Base-by-base conservation (phyloP, 2,329 filamentous ascomycete genomes). In the Phialophora tarda region DNA sequence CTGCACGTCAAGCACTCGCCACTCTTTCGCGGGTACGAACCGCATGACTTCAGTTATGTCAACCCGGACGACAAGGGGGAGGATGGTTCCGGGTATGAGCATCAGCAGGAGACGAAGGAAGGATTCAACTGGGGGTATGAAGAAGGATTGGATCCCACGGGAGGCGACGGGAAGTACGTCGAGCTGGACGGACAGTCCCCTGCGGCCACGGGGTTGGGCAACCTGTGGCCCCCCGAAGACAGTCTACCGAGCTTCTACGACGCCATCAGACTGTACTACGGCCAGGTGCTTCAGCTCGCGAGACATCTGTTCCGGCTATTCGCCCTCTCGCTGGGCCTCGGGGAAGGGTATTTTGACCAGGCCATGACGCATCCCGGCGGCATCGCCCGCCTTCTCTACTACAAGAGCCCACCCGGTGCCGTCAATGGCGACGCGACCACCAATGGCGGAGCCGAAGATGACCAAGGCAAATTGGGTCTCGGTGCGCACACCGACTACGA, bases 291-390 rank as follows among this genome's bases (percentile, higher is more conserved):
- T 17, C 75, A 71, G 0, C 77, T 88, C 1, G 82, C 85, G 0
- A 79, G 86, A 30, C 81, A 79, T 44, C 72, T 89, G 51, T 81
- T 85, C 7, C 77, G 79, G 2, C 76, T 82, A 6, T 86, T 89
- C 70, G 85, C 86, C 0, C 77, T 89, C 4, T 83, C 82, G 5
- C 78, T 89, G 2, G 80, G 80, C 10, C 76, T 88, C 2, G 78
- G 81, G 0, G 86, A 88, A 71, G 72, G 79, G 32, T 83, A 84
- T 61, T 88, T 88, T 71, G 85, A 88, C 65, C 75, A 76, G 2
- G 82, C 85, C 61, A 81, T 83, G 26, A 82, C 80, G 0, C 81
- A 84, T 66, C 86, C 86, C 0, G 85, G 77, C 2, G 74, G 73
- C 1, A 73, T 73, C 34, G 69, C 71, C 8, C 47, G 72, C 6